Conservation (phyloP, 768 basidiomycete genomes). For the Lactifluus piperatus region DNA sequence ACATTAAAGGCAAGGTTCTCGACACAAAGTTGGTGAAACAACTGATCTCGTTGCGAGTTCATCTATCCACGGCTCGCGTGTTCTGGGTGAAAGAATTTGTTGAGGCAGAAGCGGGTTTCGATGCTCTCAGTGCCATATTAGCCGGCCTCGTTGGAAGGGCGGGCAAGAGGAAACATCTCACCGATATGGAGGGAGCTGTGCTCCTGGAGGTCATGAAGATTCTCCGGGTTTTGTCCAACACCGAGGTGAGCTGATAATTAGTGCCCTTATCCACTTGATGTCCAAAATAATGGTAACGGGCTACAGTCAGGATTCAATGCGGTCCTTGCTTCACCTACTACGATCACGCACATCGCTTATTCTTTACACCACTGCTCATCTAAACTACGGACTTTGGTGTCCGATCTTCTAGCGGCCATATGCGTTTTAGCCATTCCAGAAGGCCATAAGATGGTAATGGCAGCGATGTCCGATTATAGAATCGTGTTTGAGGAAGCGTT, state of each 20-base stretch:
- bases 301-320: constrained; percentile 61
- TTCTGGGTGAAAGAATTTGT: constrained; percentile 76
- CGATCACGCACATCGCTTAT: constrained; percentile 67
- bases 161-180: constrained; percentile 49
- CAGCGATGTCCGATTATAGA: constrained; percentile 74
- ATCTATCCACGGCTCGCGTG: constrained; percentile 74
- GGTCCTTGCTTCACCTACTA: constrained; percentile 51
- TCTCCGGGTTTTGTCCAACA: constrained; percentile 76
- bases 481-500: constrained; percentile 62
- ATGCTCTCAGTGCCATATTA: constrained; percentile 49
- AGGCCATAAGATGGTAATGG: constrained; percentile 66
- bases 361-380: constrained; percentile 55
- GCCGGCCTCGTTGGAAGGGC: constrained; percentile 55
- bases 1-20: constrained; percentile 45
- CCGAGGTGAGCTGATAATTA: constrained; percentile 46
- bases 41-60: constrained; percentile 74
- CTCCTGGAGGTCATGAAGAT: constrained; percentile 73
- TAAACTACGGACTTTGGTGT: constrained; percentile 59
- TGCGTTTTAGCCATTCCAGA: constrained; percentile 63
- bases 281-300: constrained; percentile 13
- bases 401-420: constrained; percentile 78
- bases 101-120: constrained; percentile 54
- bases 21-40: constrained; percentile 65
- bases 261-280: neutral
- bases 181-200: constrained; percentile 58